Evolutionary conservation across 805 yeast genomes (phyloP), one percentile per base, ranked within the genome.

Genomic region (Yamadazyma nakazawae): DNA sequence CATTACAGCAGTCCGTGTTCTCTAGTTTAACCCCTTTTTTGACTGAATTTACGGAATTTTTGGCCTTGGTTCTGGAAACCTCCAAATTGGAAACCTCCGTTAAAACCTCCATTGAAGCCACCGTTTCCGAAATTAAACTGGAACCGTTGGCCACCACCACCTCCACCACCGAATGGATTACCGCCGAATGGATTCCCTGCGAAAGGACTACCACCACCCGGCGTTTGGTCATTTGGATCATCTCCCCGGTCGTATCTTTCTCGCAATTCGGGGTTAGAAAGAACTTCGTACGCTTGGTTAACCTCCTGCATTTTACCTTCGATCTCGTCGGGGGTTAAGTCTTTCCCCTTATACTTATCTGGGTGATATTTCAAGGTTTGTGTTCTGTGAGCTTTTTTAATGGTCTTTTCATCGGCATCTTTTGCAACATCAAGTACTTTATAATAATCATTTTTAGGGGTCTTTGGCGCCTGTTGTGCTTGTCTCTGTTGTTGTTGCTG

Each of bases 241-340:
- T 72, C 77, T 13, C 83, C 84, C 21, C 70, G 53, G 60, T 91
- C 96, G 58, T 86, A 92, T 40, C 81, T 77, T 38, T 70, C 77
- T 49, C 82, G 76, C 49, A 78, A 68, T 38, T 81, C 85, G 1
- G 80, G 79, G 54, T 86, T 81, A 9, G 90, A 79, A 32, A 92
- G 72, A 2, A 85, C 83, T 61, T 90, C 97, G 64, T 94, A 90
- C 0, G 98, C 98, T 60, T 86, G 88, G 64, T 92, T 94, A 52
- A 92, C 87, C 46, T 85, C 91, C 40, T 95, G 89, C 91, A 92
- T 94, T 57, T 86, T 88, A 42, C 72, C 72, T 64, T 89, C 96
- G 32, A 85, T 84, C 48, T 85, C 78, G 28, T 82, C 88, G 25
- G 79, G 75, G 8, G 82, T 72, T 49, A 85, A 62, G 34, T 84